Conservation (phyloP, 768 basidiomycete genomes). For the Pulveroboletus sp. region DNA sequence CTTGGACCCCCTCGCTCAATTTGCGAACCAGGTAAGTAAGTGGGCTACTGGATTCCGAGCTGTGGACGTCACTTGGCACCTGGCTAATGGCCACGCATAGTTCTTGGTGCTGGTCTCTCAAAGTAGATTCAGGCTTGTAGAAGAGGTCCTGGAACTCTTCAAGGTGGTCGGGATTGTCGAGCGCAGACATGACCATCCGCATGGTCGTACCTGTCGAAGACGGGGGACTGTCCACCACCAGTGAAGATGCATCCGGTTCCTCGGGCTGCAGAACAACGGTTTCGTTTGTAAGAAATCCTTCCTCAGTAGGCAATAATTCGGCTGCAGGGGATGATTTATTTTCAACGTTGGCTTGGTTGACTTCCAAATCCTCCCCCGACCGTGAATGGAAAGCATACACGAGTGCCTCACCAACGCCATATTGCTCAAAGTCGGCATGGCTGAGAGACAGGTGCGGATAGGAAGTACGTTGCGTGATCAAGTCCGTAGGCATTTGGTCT, state of each 20-base stretch:
- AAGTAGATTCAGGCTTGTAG: slow-evolving; percentile 42
- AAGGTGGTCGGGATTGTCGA: slow-evolving; percentile 60
- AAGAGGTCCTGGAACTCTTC: slow-evolving; percentile 75
- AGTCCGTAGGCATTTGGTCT: background rate
- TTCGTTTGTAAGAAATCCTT: background rate
- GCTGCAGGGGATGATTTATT: background rate
- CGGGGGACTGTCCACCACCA: slow-evolving; percentile 5
- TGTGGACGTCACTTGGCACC: slow-evolving; percentile 29
- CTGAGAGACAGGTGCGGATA: slow-evolving; percentile 25
- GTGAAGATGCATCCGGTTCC: slow-evolving; percentile 23
- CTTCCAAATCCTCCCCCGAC: background rate
- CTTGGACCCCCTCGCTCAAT: slow-evolving; percentile 35
- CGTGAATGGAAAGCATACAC: slow-evolving; percentile 36
- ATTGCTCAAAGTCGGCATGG: slow-evolving; percentile 38
- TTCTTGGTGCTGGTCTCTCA: slow-evolving; percentile 2
- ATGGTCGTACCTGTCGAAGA: slow-evolving; percentile 37
- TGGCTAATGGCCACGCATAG: slow-evolving; percentile 4
- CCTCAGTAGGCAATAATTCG: background rate
- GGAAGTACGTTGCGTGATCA: background rate
- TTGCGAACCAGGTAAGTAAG: slow-evolving; percentile 38
- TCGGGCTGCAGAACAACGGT: slow-evolving; percentile 32
- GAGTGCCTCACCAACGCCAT: slow-evolving; percentile 62
- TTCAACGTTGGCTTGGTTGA: background rate
- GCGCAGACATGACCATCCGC: slow-evolving; percentile 36
- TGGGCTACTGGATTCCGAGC: slow-evolving; percentile 32